Conservation (phyloP, 2,329 filamentous ascomycete species). For the Podosphaera xanthii region DNA sequence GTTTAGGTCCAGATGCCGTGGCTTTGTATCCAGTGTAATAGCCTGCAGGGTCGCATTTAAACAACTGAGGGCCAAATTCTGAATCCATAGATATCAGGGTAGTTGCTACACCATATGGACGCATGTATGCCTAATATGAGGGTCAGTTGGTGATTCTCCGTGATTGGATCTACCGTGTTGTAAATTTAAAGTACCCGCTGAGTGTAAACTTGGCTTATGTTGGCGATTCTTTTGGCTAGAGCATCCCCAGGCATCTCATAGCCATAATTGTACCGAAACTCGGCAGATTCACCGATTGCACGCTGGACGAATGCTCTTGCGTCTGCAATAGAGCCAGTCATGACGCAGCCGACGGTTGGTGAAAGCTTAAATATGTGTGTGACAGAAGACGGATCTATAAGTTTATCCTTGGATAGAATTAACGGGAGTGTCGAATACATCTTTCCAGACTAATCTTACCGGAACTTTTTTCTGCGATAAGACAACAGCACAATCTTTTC, state of each 20-base stretch:
- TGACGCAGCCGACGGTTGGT: slow-evolving; percentile 87
- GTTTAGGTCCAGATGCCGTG: slow-evolving; percentile 89
- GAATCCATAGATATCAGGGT: slow-evolving; percentile 87
- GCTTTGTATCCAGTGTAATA: slow-evolving; percentile 99
- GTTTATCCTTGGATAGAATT: slow-evolving; percentile 52
- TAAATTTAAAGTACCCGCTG: slow-evolving; percentile 41
- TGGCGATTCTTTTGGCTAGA: slow-evolving; percentile 85
- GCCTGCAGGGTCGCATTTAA: slow-evolving; percentile 94
- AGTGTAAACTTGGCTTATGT: slow-evolving; percentile 98
- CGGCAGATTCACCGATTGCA: slow-evolving; percentile 83
- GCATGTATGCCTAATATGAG: slow-evolving; percentile 64
- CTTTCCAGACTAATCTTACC: slow-evolving; percentile 31
- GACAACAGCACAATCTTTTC: slow-evolving; percentile 92
- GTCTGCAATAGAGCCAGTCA: slow-evolving; percentile 96
- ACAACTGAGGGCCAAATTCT: slow-evolving; percentile 81
- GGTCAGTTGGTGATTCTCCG: slow-evolving; percentile 5
- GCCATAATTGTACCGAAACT: slow-evolving; percentile 95
- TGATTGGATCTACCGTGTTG: no score
- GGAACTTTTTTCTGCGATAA: slow-evolving; percentile 99
- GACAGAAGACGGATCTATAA: slow-evolving; percentile 92
- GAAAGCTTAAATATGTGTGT: slow-evolving; percentile 96
- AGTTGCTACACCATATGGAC: slow-evolving; percentile 83
- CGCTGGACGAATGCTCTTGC: slow-evolving; percentile 80
- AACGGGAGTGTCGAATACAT: slow-evolving; percentile 5
- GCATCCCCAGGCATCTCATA: slow-evolving; percentile 99